Conservation (phyloP, 169 alveolate species). For the Plasmodium yoelii region DNA sequence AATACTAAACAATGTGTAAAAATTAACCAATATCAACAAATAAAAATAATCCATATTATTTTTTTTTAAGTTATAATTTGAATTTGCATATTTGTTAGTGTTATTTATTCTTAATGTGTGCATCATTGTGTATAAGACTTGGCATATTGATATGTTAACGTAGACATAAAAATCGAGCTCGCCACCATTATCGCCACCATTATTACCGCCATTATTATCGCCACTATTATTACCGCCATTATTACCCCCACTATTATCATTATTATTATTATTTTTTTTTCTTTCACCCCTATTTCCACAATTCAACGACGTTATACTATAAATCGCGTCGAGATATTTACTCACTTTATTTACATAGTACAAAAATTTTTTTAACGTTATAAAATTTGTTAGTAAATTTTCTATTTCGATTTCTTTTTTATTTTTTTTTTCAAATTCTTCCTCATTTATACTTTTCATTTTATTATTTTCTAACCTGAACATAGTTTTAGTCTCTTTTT, state of each 20-base stretch:
- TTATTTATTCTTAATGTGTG: conserved; percentile 52
- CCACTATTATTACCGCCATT: background rate
- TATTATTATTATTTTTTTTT: background rate
- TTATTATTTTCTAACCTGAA: background rate
- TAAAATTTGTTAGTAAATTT: background rate
- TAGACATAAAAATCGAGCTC: background rate
- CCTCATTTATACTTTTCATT: background rate
- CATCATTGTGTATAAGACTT: conserved; percentile 31
- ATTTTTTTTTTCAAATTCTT: background rate
- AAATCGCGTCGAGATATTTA: conserved; percentile 12
- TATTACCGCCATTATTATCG: background rate
- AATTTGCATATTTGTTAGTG: conserved; percentile 31
- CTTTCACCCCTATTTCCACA: background rate
- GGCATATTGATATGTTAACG: conserved; percentile 25
- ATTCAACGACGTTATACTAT: background rate
- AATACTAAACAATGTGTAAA: conserved; percentile 15
- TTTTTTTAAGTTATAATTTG: conserved; percentile 34
- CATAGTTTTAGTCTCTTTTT: no score
- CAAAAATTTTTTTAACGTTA: conserved; percentile 30
- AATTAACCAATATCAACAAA: conserved; percentile 39
- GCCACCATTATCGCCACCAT: background rate
- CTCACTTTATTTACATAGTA: conserved; percentile 33
- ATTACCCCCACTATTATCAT: background rate
- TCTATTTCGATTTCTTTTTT: background rate
- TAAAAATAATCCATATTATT: conserved; percentile 62